Percentiles rank a stretch among this genome's conserved stretches.
Evolutionary conservation across 2,329 filamentous ascomycete species (phyloP).

Genomic region (Aspergillus pseudotamarii): DNA sequence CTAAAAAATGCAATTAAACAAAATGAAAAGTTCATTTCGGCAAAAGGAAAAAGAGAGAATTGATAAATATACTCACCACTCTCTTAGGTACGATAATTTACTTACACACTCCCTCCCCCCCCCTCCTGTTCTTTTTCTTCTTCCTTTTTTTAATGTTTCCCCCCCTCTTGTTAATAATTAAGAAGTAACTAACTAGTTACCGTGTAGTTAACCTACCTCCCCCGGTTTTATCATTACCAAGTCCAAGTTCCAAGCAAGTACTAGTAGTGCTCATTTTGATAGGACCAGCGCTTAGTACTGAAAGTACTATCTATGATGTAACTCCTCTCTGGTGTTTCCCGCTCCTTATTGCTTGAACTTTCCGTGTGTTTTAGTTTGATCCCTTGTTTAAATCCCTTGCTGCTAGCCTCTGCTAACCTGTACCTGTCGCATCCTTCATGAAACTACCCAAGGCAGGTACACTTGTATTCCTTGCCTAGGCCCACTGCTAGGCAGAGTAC

Average conservation of each 20-base stretch:
- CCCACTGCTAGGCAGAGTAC: not conserved
- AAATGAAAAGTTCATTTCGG: not conserved
- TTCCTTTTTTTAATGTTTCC: too few relatives aligned
- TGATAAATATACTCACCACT: not conserved
- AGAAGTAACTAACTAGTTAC: too few relatives aligned
- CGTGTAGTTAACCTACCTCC: not conserved
- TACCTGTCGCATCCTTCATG: not conserved
- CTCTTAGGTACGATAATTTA: not conserved
- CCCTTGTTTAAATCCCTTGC: conserved; percentile 12
- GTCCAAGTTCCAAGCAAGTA: not conserved
- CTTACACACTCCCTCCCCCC: not conserved
- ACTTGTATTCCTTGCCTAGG: not conserved
- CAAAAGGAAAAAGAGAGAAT: not conserved
- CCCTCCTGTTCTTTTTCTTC: too few relatives aligned
- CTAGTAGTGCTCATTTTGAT: not conserved
- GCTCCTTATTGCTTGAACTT: not conserved
- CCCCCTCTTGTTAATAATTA: not conserved
- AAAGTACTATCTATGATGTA: not conserved
- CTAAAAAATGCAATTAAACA: not conserved
- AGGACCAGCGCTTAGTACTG: not conserved
- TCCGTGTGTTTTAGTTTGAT: conserved; percentile 9
- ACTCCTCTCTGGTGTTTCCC: not conserved
- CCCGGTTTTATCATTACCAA: not conserved
- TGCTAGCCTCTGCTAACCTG: not conserved
- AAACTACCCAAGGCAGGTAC: conserved; percentile 5